Base-by-base conservation (phyloP, 371 early-diverging fungal species). In the Nematocida major region DNA sequence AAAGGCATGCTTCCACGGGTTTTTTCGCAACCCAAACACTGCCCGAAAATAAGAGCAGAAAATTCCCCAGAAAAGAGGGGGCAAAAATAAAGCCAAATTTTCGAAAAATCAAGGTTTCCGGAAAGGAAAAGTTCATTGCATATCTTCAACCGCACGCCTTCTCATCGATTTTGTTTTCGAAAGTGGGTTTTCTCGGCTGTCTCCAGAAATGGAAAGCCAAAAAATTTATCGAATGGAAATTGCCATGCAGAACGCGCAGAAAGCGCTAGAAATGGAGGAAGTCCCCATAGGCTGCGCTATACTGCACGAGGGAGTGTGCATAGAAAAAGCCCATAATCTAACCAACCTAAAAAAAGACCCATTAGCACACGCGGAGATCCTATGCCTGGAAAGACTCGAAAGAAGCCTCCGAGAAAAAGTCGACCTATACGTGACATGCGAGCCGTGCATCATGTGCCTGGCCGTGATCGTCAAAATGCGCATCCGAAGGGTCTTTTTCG, bases 231-330 rank as follows among this genome's bases (percentile, higher is more conserved):
- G n/a, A 61, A 80, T 83, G 80, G 63, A 80, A 15, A 68, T 79
- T 39, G 84, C 84, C 5, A 54, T 81, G 32, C 42, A 54, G 49
- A 40, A 79, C 88, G 93, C 93, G 2, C 76, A 92, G 70, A 91
- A 92, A 77, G 97, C 96, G 0, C 89, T 89, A 59, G 85, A 88
- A 3, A 83, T 84, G 28, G 84, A 88, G 5, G 98, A 97, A 86
- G 95, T 97, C 0, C 98, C 98, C 4, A 94, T 96, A 2, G 98
- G 97, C n/a, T 96, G 97, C 81, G 92, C 95, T 0, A 89, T 95
- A 84, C 92, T 96, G 0, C 91, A 54, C 91, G 88, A 26, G 69
- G 84, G 18, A 91, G 92, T 3, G 85, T 92, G 69, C 91, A 93
- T 86, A 80, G 87, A 68, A 90, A 94, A 0, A 92, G 92, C 85